A percentile compares a stretch with the other conserved stretches of the same genome.
Conservation (phyloP, 1,284 basidiomycete genomes). For the Schizophyllum commune region DNA sequence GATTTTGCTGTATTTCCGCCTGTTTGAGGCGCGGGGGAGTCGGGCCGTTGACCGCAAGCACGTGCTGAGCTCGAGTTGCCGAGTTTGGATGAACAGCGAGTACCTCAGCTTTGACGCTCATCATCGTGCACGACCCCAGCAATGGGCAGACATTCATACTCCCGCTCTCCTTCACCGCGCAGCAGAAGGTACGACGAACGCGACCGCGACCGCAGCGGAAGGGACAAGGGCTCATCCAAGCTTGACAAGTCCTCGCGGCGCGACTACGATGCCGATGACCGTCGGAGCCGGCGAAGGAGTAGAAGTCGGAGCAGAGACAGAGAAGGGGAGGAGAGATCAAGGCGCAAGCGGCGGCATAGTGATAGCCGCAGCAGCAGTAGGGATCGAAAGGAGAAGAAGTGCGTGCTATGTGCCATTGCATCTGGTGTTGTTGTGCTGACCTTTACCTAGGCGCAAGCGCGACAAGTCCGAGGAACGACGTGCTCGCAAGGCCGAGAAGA, state of each 20-base stretch:
- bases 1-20: too few species aligned
- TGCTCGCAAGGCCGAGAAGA: conserved; percentile 77
- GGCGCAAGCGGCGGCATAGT: conserved; percentile 22
- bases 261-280: conserved; percentile 25
- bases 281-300: conserved; percentile 29
- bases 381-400: conserved; percentile 59
- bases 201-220: conserved; percentile 21
- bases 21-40: neutral
- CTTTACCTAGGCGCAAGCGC: conserved; percentile 55
- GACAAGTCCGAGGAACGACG: conserved; percentile 73
- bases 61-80: neutral
- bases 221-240: conserved; percentile 22
- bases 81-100: neutral
- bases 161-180: conserved; percentile 43
- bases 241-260: conserved; percentile 23
- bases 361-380: conserved; percentile 26
- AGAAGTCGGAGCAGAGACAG: conserved; percentile 37
- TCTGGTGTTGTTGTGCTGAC: conserved; percentile 1
- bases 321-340: conserved; percentile 29
- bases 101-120: neutral
- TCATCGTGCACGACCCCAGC: neutral
- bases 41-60: neutral
- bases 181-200: conserved; percentile 30
- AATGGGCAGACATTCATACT: conserved; percentile 21
- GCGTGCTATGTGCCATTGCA: conserved; percentile 13